Percentiles rank a stretch among this genome's conserved stretches.
These are phyloP conservation scores for Geotrichum fermentans DNA, from an alignment of 1,139 yeast species.

Conservation along the genomic window DNA sequence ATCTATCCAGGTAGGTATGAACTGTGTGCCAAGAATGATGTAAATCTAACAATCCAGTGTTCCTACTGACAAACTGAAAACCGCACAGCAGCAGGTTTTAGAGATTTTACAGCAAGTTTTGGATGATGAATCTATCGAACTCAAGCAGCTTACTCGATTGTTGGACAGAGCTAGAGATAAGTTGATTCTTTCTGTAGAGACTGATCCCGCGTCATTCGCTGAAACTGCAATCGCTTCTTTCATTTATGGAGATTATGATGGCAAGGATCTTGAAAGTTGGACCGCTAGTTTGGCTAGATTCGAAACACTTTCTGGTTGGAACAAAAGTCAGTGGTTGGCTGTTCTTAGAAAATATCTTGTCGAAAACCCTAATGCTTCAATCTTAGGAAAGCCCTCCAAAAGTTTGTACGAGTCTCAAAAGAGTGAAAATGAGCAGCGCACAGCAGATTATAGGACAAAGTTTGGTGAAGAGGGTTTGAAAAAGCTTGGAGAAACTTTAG, in stretches of 20 bases:
- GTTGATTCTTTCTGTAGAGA: constrained; percentile 61
- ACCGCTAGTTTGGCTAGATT: constrained; percentile 55
- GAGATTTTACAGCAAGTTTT: constrained; percentile 49
- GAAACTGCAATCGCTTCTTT: constrained; percentile 72
- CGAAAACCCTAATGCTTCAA: constrained; percentile 63
- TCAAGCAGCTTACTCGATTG: constrained; percentile 60
- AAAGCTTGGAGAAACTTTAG: constrained; percentile 47
- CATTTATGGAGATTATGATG: constrained; percentile 65
- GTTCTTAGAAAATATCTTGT: constrained; percentile 53
- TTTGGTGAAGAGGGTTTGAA: constrained; percentile 61
- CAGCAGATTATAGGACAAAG: constrained; percentile 46
- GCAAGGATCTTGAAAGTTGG: constrained; percentile 53
- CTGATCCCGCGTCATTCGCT: constrained; percentile 56
- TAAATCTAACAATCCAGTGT: constrained; percentile 67
- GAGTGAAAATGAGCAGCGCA: constrained; percentile 47
- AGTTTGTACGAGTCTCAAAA: constrained; percentile 52
- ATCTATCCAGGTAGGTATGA: constrained; percentile 14
- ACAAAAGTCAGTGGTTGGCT: constrained; percentile 59
- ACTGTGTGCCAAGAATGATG: constrained; percentile 36
- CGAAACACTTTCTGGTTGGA: constrained; percentile 59
- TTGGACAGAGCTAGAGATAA: constrained; percentile 62
- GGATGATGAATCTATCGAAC: constrained; percentile 50
- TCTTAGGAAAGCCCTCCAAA: constrained; percentile 72
- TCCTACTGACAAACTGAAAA: constrained; percentile 58
- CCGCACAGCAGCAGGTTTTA: constrained; percentile 50